A percentile compares a stretch with the other conserved stretches of the same genome.
These are phyloP conservation scores for Lyophyllum decastes DNA, from an alignment of 768 basidiomycete genomes.

Conservation along the genomic window DNA sequence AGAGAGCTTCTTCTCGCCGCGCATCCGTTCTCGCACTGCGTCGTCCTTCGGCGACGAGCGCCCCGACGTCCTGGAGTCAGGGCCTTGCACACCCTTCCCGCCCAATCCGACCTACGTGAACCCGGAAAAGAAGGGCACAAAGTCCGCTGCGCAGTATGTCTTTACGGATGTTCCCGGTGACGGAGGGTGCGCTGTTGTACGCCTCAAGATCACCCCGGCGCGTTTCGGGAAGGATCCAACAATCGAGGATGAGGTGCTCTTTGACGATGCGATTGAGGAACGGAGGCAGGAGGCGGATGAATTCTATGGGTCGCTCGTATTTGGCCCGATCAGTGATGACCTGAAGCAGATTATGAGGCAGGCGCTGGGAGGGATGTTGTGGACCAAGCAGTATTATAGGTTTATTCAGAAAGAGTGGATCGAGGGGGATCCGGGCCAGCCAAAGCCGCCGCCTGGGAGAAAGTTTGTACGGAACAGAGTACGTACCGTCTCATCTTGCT, in stretches of 20 bases:
- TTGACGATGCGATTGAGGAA: conserved; percentile 89
- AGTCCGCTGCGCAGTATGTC: conserved; percentile 88
- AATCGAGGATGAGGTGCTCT: conserved; percentile 83
- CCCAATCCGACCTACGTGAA: conserved; percentile 68
- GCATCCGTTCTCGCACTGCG: conserved; percentile 51
- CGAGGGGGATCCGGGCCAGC: conserved; percentile 93
- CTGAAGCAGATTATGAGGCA: conserved; percentile 96
- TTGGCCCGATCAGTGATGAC: conserved; percentile 89
- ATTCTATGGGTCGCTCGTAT: conserved; percentile 82
- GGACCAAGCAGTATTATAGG: conserved; percentile 97
- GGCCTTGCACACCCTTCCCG: conserved; percentile 64
- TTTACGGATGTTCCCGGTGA: conserved; percentile 86
- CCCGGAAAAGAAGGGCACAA: conserved; percentile 86
- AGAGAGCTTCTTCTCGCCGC: conserved; percentile 47
- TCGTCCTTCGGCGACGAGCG: conserved; percentile 41
- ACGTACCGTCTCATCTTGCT: conserved; percentile 21
- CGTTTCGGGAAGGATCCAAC: conserved; percentile 75
- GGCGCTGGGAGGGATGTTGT: conserved; percentile 94
- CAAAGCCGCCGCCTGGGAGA: conserved; percentile 88
- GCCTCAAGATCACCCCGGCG: conserved; percentile 86
- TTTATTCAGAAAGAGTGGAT: conserved; percentile 98
- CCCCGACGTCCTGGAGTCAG: conserved; percentile 46
- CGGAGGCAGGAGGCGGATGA: conserved; percentile 93
- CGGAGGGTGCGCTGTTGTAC: conserved; percentile 94
- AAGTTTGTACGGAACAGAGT: conserved; percentile 85